A percentile compares a stretch with the other conserved stretches of the same genome.
These are phyloP conservation scores for Trichosanthes cucumerina DNA, from an alignment of 306 rosid species.

Conservation along the genomic window DNA sequence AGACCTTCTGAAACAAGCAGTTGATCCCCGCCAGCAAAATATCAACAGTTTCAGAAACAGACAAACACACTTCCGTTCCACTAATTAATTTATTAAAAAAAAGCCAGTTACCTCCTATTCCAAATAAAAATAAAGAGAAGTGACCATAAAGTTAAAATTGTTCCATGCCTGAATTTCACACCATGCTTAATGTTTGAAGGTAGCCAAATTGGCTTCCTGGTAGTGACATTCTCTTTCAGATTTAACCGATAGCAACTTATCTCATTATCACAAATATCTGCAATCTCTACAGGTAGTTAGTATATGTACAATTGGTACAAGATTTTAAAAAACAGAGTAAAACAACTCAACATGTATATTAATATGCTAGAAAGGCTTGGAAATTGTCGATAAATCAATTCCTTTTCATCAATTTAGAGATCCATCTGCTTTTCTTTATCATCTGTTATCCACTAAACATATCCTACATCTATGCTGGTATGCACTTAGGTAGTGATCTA, in stretches of 20 bases:
- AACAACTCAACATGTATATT: background rate
- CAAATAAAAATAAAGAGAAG: background rate
- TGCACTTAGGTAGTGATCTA: background rate
- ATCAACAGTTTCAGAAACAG: slow-evolving; percentile 32
- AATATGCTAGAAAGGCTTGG: background rate
- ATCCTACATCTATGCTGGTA: background rate
- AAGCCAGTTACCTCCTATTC: background rate
- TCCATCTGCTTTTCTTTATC: background rate
- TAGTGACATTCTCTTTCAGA: slow-evolving; percentile 42
- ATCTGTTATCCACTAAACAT: background rate
- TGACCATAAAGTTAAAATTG: background rate
- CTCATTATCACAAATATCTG: slow-evolving; percentile 50
- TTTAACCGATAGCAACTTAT: slow-evolving; percentile 38
- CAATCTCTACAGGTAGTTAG: slow-evolving; percentile 18
- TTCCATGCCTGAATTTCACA: slow-evolving; percentile 65
- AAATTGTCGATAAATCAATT: background rate
- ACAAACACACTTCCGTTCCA: slow-evolving; percentile 72
- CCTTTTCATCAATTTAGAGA: background rate
- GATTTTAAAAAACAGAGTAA: background rate
- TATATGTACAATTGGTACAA: background rate
- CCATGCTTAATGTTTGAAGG: slow-evolving; percentile 62
- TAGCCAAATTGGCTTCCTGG: slow-evolving; percentile 35
- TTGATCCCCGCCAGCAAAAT: slow-evolving; percentile 44
- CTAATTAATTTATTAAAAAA: slow-evolving; percentile 22
- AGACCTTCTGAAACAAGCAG: slow-evolving; percentile 58